These are phyloP conservation scores for Hippophae gyantsensis DNA, from an alignment of 306 rosid species.

Conservation along the genomic window DNA sequence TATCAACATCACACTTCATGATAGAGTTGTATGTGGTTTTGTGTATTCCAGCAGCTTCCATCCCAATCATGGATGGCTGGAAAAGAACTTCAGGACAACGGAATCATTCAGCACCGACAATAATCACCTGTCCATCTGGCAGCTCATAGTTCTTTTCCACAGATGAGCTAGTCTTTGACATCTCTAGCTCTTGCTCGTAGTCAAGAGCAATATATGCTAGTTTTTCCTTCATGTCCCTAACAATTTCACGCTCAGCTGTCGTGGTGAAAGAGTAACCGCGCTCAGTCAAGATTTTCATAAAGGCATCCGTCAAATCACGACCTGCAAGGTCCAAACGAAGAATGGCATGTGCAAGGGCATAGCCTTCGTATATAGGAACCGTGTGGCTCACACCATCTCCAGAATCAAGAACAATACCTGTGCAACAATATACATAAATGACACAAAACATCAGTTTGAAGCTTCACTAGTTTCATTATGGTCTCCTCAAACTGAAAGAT, in stretches of 20 bases:
- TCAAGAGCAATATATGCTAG: constrained; percentile 88
- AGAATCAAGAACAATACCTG: constrained; percentile 88
- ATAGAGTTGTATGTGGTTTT: constrained; percentile 93
- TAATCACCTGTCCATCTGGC: constrained; percentile 96
- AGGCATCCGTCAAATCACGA: constrained; percentile 89
- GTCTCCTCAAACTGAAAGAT: too few species aligned
- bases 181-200: constrained; percentile 89
- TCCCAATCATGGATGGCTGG: constrained; percentile 97
- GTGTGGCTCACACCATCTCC: constrained; percentile 99
- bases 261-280: constrained; percentile 99
- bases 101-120: constrained; percentile 84
- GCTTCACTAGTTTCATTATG: too few species aligned
- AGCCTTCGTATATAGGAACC: constrained; percentile 94
- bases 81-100: constrained; percentile 97
- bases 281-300: constrained; percentile 91
- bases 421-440: constrained; percentile 9
- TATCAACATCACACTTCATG: constrained; percentile 94
- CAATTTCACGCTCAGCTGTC: constrained; percentile 92
- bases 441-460: constrained; percentile 7
- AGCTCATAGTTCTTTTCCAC: constrained; percentile 95
- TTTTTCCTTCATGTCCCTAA: constrained; percentile 90
- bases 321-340: constrained; percentile 95
- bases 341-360: constrained; percentile 97
- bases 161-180: constrained; percentile 70
- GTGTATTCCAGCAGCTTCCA: constrained; percentile 92